Conservation (phyloP, 139 green algal genomes). For the Chlamydomonas eustigma region DNA sequence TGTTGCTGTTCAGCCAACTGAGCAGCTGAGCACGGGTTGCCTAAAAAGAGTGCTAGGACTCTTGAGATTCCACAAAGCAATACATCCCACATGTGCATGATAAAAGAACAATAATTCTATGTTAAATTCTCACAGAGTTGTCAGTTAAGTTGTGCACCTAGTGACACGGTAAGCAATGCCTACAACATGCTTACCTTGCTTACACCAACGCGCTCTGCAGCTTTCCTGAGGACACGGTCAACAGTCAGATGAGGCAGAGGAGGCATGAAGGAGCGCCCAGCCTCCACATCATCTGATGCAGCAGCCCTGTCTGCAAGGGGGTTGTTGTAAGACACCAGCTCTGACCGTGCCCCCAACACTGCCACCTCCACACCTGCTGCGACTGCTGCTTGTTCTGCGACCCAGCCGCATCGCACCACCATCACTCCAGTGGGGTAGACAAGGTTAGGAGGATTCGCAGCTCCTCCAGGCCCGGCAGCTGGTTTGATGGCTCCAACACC, state of each 20-base stretch:
- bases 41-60: slow-evolving; percentile 7
- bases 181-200: too few relatives aligned
- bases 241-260: slow-evolving; percentile 38
- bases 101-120: too few relatives aligned
- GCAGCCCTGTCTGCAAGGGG: slow-evolving; percentile 24
- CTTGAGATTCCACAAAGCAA: background rate
- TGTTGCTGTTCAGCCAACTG: slow-evolving; percentile 39
- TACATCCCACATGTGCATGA: background rate
- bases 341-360: background rate
- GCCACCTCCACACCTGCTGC: background rate
- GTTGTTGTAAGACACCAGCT: slow-evolving; percentile 24
- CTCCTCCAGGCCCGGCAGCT: slow-evolving; percentile 3
- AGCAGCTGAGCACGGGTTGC: slow-evolving; percentile 26
- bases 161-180: too few relatives aligned
- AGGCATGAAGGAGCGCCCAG: slow-evolving; percentile 35
- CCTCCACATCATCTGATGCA: slow-evolving; percentile 29
- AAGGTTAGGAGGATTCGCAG: slow-evolving; percentile 8
- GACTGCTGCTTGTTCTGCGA: slow-evolving; percentile 14
- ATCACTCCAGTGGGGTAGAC: slow-evolving; percentile 44
- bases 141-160: too few relatives aligned
- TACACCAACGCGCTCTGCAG: slow-evolving; percentile 35
- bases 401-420: slow-evolving; percentile 53
- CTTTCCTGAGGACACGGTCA: slow-evolving; percentile 37
- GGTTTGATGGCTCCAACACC: background rate
- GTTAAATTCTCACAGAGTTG: too few relatives aligned